Evolutionary conservation across 2,329 filamentous ascomycete genomes (phyloP).

Genomic region (Fusarium albidum): DNA sequence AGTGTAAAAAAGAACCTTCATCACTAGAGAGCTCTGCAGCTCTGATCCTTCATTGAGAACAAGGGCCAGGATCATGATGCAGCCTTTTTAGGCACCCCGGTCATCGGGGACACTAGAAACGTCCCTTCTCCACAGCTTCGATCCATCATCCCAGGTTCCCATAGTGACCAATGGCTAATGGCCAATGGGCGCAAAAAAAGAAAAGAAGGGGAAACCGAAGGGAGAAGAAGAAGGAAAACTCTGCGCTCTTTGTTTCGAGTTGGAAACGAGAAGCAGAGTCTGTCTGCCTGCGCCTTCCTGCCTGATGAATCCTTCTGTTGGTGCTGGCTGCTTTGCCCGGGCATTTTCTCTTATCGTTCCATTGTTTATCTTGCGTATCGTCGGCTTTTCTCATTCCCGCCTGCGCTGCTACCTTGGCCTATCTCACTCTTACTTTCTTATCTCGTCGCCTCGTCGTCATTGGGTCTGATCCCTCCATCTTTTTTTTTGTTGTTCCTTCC

Average conservation of each 20-base stretch:
- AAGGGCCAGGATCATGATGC: slow-evolving; percentile 6
- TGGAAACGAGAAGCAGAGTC: neutral
- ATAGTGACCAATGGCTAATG: slow-evolving; percentile 16
- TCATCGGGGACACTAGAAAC: slow-evolving; percentile 23
- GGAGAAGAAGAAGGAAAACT: slow-evolving; percentile 9
- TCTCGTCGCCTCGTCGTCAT: slow-evolving; percentile 9
- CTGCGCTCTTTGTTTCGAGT: slow-evolving; percentile 16
- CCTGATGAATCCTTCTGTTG: too few relatives aligned
- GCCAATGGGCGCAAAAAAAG: slow-evolving; percentile 19
- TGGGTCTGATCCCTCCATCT: slow-evolving; percentile 2
- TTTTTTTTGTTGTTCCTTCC: neutral
- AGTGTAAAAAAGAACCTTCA: too few relatives aligned
- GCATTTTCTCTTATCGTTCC: too few relatives aligned
- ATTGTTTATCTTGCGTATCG: too few relatives aligned
- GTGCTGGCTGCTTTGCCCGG: too few relatives aligned
- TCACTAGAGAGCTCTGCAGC: neutral
- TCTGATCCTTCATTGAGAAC: neutral
- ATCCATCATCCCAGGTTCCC: slow-evolving; percentile 27
- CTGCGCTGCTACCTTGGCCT: neutral
- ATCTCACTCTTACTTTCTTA: neutral
- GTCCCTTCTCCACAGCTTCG: slow-evolving; percentile 20
- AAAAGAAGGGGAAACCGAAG: slow-evolving; percentile 13
- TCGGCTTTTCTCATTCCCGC: neutral
- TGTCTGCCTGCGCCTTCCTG: too few relatives aligned
- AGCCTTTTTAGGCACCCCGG: slow-evolving; percentile 3